Conservation (phyloP, 495 filamentous ascomycete species). For the Aspergillus funiculosus region DNA sequence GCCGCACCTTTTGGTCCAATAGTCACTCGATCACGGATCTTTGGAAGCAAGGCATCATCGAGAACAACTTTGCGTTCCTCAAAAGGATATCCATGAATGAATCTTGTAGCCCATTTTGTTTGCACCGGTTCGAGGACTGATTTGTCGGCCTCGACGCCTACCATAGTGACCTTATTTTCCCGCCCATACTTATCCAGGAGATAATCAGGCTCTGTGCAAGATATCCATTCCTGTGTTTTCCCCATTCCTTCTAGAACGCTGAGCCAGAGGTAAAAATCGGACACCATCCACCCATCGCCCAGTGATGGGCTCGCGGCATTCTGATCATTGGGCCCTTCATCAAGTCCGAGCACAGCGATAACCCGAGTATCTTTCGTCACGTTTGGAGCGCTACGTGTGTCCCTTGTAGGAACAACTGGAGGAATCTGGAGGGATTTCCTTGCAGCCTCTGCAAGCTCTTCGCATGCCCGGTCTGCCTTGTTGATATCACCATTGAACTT, state of each 20-base stretch:
- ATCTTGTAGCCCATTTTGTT: constrained; percentile 8
- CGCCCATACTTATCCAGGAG: constrained; percentile 10
- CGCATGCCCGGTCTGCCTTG: constrained; percentile 6
- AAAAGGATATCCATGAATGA: constrained; percentile 15
- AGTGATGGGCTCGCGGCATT: constrained; percentile 7
- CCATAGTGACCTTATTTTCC: constrained; percentile 5
- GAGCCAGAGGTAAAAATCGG: constrained; percentile 16
- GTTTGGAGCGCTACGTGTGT: constrained; percentile 9
- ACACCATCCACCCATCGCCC: constrained; percentile 17
- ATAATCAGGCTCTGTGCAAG: constrained; percentile 3
- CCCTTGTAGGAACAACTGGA: constrained; percentile 9
- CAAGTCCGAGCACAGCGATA: constrained; percentile 9
- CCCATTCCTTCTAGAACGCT: constrained; percentile 14
- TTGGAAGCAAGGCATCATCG: constrained; percentile 1
- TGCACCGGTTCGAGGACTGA: not conserved
- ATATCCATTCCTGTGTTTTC: constrained; percentile 11
- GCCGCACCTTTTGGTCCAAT: not conserved
- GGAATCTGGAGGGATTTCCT: constrained; percentile 3
- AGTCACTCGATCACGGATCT: constrained; percentile 2
- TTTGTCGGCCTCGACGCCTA: not conserved
- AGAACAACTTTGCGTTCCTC: constrained; percentile 11
- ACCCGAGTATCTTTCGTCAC: constrained; percentile 8
- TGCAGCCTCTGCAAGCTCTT: not conserved
- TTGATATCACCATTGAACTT: not conserved
- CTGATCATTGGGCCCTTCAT: not conserved